These are phyloP conservation scores for Pelargonium citronellum DNA, from an alignment of 441 rosid genomes.

Conservation along the genomic window DNA sequence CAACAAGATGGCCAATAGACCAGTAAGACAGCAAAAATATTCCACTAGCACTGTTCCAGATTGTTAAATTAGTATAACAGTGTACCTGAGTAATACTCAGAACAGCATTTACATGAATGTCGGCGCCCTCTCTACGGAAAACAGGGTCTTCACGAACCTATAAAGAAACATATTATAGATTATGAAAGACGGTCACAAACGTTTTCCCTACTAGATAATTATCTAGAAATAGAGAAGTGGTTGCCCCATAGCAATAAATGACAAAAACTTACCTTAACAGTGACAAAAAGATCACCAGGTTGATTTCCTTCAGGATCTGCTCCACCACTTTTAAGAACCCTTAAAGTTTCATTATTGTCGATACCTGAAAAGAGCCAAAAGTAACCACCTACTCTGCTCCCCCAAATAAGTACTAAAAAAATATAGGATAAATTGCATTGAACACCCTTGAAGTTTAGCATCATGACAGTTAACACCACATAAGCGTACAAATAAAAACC, in stretches of 20 bases:
- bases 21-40: background rate
- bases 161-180: background rate
- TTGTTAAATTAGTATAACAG: background rate
- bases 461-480: background rate
- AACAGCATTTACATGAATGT: conserved; percentile 84
- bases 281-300: conserved; percentile 88
- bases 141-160: conserved; percentile 95
- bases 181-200: background rate
- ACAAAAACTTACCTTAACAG: conserved; percentile 50
- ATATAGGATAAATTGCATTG: background rate
- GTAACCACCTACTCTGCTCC: background rate
- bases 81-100: conserved; percentile 79
- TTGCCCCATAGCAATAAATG: background rate
- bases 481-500: too few species aligned
- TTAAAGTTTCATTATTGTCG: conserved; percentile 65
- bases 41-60: background rate
- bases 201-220: background rate
- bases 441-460: background rate
- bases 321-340: conserved; percentile 76
- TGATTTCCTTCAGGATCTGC: conserved; percentile 94
- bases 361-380: conserved; percentile 49
- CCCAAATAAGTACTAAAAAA: background rate
- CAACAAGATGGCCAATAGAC: background rate
- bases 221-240: background rate
- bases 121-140: conserved; percentile 90